These are phyloP conservation scores for Cutaneotrichosporon sp. DNA, from an alignment of 1,284 basidiomycete species.

Conservation along the genomic window DNA sequence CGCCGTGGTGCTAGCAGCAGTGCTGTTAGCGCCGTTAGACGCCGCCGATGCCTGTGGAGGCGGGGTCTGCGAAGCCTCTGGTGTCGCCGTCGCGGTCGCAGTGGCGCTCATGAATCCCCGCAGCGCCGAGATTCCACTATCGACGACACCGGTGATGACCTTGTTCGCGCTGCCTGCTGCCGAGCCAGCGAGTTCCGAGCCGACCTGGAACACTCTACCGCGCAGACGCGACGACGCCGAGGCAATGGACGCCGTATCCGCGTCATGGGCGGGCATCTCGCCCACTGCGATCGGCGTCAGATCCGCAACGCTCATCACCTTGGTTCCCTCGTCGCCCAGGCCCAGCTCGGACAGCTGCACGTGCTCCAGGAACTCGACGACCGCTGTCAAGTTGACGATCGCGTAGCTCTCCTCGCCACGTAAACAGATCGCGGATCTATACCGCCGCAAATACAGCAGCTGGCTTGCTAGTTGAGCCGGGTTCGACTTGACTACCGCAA, in stretches of 20 bases:
- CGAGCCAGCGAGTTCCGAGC: slow-evolving; percentile 55
- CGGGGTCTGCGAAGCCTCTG: background rate
- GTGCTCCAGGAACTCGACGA: slow-evolving; percentile 87
- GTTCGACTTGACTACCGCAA: slow-evolving; percentile 82
- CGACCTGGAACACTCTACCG: slow-evolving; percentile 73
- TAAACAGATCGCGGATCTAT: slow-evolving; percentile 62
- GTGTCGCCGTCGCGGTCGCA: too few relatives aligned
- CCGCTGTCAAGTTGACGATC: slow-evolving; percentile 86
- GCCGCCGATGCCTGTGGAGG: too few relatives aligned
- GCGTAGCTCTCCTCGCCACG: slow-evolving; percentile 85
- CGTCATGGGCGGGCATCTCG: slow-evolving; percentile 34
- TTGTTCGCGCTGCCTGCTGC: slow-evolving; percentile 73
- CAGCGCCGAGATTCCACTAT: slow-evolving; percentile 63
- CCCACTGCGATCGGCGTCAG: slow-evolving; percentile 67
- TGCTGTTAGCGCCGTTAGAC: background rate
- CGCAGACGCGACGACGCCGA: slow-evolving; percentile 50
- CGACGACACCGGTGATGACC: slow-evolving; percentile 74
- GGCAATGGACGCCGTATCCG: slow-evolving; percentile 41
- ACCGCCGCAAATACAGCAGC: slow-evolving; percentile 78
- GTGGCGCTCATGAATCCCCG: slow-evolving; percentile 55
- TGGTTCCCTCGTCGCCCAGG: slow-evolving; percentile 58
- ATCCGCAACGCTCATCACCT: slow-evolving; percentile 63
- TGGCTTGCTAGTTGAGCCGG: slow-evolving; percentile 78
- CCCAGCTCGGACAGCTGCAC: slow-evolving; percentile 80
- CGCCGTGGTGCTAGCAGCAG: background rate